Percentiles rank a stretch among this genome's conserved stretches.
phyloP scores from a whole-genome alignment of 495 filamentous ascomycete species.

The Penicillium taxi region DNA sequence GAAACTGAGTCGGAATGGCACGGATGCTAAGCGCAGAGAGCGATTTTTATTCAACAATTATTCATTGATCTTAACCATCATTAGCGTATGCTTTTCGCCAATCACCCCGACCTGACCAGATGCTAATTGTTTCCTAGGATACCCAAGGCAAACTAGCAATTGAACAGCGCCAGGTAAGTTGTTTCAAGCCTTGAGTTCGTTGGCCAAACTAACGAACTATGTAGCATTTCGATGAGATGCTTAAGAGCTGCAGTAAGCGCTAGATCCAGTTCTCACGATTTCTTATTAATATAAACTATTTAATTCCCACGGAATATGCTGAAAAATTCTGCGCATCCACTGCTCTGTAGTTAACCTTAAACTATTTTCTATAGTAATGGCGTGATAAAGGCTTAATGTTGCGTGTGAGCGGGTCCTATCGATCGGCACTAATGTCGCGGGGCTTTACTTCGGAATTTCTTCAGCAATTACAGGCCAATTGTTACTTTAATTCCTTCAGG shows the following conservation, averaged over 20 bases:
- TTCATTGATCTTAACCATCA: constrained; percentile 80
- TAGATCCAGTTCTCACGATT: constrained; percentile 11
- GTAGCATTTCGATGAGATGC: constrained; percentile 41
- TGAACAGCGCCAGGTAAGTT: constrained; percentile 55
- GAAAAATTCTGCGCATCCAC: no score
- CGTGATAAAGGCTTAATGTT: neutral
- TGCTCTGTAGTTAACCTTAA: no score
- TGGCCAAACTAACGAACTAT: neutral
- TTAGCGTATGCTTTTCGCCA: constrained; percentile 47
- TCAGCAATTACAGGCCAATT: constrained; percentile 6
- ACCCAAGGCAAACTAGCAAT: constrained; percentile 68
- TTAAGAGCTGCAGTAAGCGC: constrained; percentile 36
- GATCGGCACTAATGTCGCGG: constrained; percentile 2
- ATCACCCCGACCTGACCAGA: neutral
- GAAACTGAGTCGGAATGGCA: constrained; percentile 57
- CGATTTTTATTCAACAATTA: constrained; percentile 94
- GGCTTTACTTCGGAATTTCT: constrained; percentile 3
- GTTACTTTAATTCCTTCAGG: constrained; percentile 1
- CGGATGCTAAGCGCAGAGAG: constrained; percentile 70
- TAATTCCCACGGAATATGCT: constrained; percentile 1
- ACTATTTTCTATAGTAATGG: constrained; percentile 1
- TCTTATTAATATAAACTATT: neutral
- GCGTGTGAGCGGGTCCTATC: neutral
- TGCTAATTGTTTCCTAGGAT: constrained; percentile 42
- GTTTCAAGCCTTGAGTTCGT: neutral